These are phyloP conservation scores for Myotisia sp. DNA, from an alignment of 2,329 filamentous ascomycete genomes.

Conservation along the genomic window DNA sequence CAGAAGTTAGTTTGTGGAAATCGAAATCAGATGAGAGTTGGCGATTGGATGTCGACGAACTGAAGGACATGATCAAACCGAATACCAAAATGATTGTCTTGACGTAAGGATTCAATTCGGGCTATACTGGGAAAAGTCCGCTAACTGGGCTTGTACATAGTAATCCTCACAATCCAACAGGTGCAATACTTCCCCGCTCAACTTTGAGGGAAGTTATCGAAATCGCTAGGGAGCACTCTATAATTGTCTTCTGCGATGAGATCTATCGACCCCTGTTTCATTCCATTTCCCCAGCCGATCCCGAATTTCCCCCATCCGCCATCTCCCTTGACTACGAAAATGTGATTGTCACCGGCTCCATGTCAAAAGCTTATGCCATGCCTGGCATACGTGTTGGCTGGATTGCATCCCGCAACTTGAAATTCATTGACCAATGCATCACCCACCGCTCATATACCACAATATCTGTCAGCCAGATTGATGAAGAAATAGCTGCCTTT, in stretches of 20 bases:
- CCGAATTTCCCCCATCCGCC: slow-evolving; percentile 50
- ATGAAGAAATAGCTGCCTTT: slow-evolving; percentile 63
- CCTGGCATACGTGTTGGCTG: slow-evolving; percentile 73
- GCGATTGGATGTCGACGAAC: slow-evolving; percentile 50
- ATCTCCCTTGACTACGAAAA: slow-evolving; percentile 58
- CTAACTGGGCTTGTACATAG: slow-evolving; percentile 52
- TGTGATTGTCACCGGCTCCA: slow-evolving; percentile 59
- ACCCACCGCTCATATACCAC: slow-evolving; percentile 66
- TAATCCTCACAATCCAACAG: slow-evolving; percentile 74
- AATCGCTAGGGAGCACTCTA: slow-evolving; percentile 47
- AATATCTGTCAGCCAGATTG: slow-evolving; percentile 70
- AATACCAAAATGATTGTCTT: slow-evolving; percentile 46
- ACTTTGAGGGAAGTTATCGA: slow-evolving; percentile 48
- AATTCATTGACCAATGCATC: slow-evolving; percentile 50
- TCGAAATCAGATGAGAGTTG: slow-evolving; percentile 51
- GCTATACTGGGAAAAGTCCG: slow-evolving; percentile 23
- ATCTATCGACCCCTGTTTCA: slow-evolving; percentile 78
- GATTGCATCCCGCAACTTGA: slow-evolving; percentile 53
- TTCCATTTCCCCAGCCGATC: slow-evolving; percentile 40
- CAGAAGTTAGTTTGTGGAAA: slow-evolving; percentile 64
- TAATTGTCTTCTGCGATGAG: slow-evolving; percentile 62
- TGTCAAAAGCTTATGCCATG: slow-evolving; percentile 74
- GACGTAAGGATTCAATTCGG: slow-evolving; percentile 28
- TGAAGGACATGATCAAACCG: slow-evolving; percentile 45
- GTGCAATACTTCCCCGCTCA: slow-evolving; percentile 50